A percentile compares a stretch with the other conserved stretches of the same genome.
Evolutionary conservation across 345 rosid species (phyloP).

Genomic region (Reutealis trisperma): DNA sequence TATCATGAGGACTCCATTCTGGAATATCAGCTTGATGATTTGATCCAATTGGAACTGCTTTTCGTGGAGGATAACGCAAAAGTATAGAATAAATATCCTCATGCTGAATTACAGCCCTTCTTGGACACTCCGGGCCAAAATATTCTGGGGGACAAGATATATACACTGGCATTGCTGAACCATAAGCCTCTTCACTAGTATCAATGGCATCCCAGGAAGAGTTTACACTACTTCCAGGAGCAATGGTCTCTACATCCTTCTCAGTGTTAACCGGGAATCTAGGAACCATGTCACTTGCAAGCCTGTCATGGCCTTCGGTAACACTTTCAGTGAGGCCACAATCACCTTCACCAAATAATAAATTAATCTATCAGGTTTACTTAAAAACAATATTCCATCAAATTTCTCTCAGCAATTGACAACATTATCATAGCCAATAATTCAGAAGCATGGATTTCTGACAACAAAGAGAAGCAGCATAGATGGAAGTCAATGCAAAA

Average conservation of each 20-base stretch:
- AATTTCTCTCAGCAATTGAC: neutral
- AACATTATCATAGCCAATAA: neutral
- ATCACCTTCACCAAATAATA: constrained; percentile 32
- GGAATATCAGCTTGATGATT: constrained; percentile 62
- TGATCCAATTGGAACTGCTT: constrained; percentile 52
- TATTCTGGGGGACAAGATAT: constrained; percentile 40
- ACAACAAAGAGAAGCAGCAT: neutral
- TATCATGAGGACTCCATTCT: constrained; percentile 27
- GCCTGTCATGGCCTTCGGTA: constrained; percentile 11
- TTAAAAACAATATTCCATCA: neutral
- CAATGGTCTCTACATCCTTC: constrained; percentile 21
- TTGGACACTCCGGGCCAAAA: constrained; percentile 28
- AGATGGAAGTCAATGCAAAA: neutral
- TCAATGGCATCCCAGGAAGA: constrained; percentile 27
- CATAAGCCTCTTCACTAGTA: constrained; percentile 17
- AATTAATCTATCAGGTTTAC: neutral
- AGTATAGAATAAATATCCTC: constrained; percentile 42
- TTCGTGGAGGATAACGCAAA: constrained; percentile 38
- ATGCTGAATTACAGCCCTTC: constrained; percentile 22
- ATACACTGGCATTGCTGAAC: neutral
- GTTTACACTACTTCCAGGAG: constrained; percentile 23
- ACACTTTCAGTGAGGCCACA: constrained; percentile 14
- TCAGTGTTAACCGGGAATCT: constrained; percentile 11
- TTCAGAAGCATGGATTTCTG: neutral
- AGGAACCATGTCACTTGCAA: constrained; percentile 16